A percentile compares a stretch with the other conserved stretches of the same genome.
These are phyloP conservation scores for Peronospora tabacina DNA, from an alignment of 352 stramenopile species.

Conservation along the genomic window DNA sequence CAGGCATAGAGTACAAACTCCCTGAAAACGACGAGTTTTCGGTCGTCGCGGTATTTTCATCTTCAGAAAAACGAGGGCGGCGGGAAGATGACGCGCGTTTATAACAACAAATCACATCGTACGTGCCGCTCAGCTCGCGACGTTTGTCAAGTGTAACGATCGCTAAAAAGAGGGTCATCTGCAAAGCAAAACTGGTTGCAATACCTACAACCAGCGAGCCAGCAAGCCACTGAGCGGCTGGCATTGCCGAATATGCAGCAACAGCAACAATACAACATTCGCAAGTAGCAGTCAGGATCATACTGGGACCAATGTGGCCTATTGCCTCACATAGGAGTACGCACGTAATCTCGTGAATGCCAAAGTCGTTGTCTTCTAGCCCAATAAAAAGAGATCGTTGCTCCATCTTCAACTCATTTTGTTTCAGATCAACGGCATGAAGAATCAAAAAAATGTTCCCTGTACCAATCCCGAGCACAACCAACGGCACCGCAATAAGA, in stretches of 20 bases:
- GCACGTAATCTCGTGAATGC: conserved; percentile 43
- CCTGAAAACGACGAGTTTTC: conserved; percentile 29
- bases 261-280: conserved; percentile 46
- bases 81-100: conserved; percentile 22
- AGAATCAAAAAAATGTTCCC: conserved; percentile 69
- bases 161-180: conserved; percentile 61
- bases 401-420: conserved; percentile 38
- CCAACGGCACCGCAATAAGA: conserved; percentile 53
- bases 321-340: conserved; percentile 42
- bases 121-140: conserved; percentile 47
- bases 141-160: conserved; percentile 65
- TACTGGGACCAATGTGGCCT: conserved; percentile 52
- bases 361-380: conserved; percentile 37
- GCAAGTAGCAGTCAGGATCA: conserved; percentile 39
- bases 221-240: conserved; percentile 59
- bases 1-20: conserved; percentile 17
- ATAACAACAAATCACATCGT: conserved; percentile 59
- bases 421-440: conserved; percentile 42
- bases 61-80: conserved; percentile 22
- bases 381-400: conserved; percentile 42
- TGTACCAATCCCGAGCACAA: conserved; percentile 60
- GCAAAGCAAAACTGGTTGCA: conserved; percentile 43
- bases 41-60: conserved; percentile 23
- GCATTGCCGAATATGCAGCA: conserved; percentile 53
- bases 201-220: conserved; percentile 41